Percentiles rank a stretch among this genome's conserved stretches.
phyloP scores from a whole-genome alignment of 208 protist genomes.

The Wallacemonas sp. region DNA sequence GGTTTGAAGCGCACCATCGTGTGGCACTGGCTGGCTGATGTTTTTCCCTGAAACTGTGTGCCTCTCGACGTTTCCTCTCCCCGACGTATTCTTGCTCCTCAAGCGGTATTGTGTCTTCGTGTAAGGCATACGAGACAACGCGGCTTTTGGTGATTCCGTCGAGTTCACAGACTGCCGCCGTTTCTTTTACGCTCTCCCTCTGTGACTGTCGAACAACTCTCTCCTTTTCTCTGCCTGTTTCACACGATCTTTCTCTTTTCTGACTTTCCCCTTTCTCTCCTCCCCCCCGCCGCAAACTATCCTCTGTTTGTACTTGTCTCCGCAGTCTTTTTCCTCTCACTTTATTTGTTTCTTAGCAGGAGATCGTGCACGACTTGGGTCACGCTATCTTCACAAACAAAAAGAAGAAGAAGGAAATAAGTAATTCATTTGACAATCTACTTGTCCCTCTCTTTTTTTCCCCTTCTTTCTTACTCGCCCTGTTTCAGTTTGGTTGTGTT shows the following conservation, averaged over 20 bases:
- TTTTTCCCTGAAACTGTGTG: neutral
- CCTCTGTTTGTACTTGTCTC: neutral
- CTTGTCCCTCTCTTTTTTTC: conserved; percentile 18
- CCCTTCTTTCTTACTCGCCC: conserved; percentile 10
- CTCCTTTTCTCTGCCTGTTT: too few relatives aligned
- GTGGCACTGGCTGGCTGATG: too few relatives aligned
- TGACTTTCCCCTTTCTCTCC: neutral
- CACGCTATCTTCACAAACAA: too few relatives aligned
- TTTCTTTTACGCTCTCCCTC: too few relatives aligned
- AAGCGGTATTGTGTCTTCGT: too few relatives aligned
- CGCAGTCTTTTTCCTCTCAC: neutral
- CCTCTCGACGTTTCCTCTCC: neutral
- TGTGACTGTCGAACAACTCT: too few relatives aligned
- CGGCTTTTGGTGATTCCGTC: too few relatives aligned
- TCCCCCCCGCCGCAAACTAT: too few relatives aligned
- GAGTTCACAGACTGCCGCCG: too few relatives aligned
- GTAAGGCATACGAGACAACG: too few relatives aligned
- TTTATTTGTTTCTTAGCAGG: neutral
- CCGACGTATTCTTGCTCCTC: neutral
- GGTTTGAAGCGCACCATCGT: too few relatives aligned
- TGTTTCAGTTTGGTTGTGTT: neutral
- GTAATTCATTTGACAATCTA: neutral
- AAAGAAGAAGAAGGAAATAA: neutral
- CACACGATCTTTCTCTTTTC: neutral
- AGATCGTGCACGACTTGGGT: too few relatives aligned